Conservation (phyloP, 2,329 filamentous ascomycete species). For the Phialocephala sp. region DNA sequence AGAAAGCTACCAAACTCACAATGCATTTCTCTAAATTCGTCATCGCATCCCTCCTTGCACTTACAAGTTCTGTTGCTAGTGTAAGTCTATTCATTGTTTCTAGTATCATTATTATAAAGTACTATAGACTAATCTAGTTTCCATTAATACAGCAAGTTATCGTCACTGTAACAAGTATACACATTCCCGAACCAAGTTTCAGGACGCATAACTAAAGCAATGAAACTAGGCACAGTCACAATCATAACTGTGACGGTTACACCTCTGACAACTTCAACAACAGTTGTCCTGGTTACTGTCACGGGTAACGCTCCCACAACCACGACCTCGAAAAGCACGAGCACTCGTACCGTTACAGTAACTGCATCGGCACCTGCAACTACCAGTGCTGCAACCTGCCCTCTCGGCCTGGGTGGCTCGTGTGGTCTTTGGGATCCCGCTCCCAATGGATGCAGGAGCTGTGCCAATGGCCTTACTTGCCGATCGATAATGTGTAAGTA, state of each 20-base stretch:
- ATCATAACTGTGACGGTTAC: constrained; percentile 1
- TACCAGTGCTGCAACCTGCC: neutral
- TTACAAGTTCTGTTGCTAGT: constrained; percentile 13
- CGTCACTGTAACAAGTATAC: constrained; percentile 15
- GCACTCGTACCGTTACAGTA: constrained; percentile 4
- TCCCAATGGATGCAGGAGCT: neutral
- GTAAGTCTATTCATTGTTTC: neutral
- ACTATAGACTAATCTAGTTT: neutral
- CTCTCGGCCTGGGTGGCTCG: constrained; percentile 5
- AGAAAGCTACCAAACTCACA: neutral
- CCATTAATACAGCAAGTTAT: constrained; percentile 5
- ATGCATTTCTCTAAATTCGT: constrained; percentile 12
- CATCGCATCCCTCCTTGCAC: constrained; percentile 7
- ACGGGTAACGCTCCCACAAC: neutral
- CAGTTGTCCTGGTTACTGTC: neutral
- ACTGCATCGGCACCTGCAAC: neutral
- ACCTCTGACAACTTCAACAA: constrained; percentile 9
- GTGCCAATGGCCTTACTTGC: constrained; percentile 5
- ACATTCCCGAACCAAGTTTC: neutral
- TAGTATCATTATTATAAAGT: neutral
- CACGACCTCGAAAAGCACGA: neutral
- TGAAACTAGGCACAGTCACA: neutral
- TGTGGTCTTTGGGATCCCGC: constrained; percentile 11
- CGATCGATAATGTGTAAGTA: constrained; percentile 11
- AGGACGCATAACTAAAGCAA: neutral